Conservation (phyloP, 805 yeast genomes). For the Ogataea salicorniae region DNA sequence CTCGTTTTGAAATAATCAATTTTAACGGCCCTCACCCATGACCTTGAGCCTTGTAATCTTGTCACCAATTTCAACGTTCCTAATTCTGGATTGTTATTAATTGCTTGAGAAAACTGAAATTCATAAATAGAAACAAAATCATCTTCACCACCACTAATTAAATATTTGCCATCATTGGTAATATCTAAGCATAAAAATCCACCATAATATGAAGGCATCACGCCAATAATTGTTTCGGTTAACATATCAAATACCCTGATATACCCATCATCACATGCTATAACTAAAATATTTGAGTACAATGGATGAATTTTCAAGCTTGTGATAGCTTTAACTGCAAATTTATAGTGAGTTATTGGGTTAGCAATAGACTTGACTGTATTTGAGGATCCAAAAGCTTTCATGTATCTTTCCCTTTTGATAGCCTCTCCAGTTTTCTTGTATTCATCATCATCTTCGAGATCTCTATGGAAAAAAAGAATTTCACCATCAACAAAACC, state of each 20-base stretch:
- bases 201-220: conserved; percentile 61
- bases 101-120: conserved; percentile 15
- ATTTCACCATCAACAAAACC: conserved; percentile 64
- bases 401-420: conserved; percentile 32
- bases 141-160: conserved; percentile 51
- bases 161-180: conserved; percentile 44
- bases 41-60: conserved; percentile 41
- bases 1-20: conserved; percentile 37
- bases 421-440: conserved; percentile 11
- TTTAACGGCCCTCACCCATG: conserved; percentile 45
- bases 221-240: conserved; percentile 41
- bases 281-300: conserved; percentile 35
- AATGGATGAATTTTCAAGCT: conserved; percentile 39
- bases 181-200: conserved; percentile 49
- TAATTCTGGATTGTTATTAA: conserved; percentile 2
- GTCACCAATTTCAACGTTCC: conserved; percentile 25
- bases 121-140: conserved; percentile 44
- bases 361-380: conserved; percentile 14
- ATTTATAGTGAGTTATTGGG: conserved; percentile 58
- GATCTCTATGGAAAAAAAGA: conserved; percentile 43
- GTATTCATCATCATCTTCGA: conserved; percentile 40
- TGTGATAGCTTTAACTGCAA: conserved; percentile 58
- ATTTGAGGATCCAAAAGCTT: conserved; percentile 19
- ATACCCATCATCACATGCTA: conserved; percentile 65
- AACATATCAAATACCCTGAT: conserved; percentile 50